Evolutionary conservation across 164 flowering plant species (phyloP), one percentile per base, ranked within the genome.

Genomic region (Macadamia integrifolia): DNA sequence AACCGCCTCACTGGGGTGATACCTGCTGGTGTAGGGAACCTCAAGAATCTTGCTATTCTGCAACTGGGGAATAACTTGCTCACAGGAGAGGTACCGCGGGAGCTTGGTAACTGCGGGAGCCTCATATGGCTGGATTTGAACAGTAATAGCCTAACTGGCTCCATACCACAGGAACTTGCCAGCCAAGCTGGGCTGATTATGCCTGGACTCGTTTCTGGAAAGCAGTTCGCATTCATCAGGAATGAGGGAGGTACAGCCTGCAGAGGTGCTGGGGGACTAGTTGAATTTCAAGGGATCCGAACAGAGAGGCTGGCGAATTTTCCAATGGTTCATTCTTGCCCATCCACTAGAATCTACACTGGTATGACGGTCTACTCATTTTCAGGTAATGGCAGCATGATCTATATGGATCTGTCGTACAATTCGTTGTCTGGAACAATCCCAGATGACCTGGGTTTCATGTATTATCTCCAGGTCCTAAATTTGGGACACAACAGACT

Each of bases 111-210:
- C 32, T 87, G 89, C 64, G 58, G 50, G 60, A 84, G 85, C 78
- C 84, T 93, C 70, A 83, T 93, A 60, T 93, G 98, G 98, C 85
- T 93, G 0, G 98, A 93, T 70, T 72, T 93, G 46, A 89, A 88
- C 74, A 90, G 93, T 83, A 93, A 93, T 66, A 49, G 49, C 28
- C 72, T 93, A 7, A 72, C 69, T 1, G 97, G 97, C 0, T 9
- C 79, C 3, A 58, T 90, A 17, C 97, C 98, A 1, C 58, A 72
- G 0, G 82, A 81, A 73, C 87, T 93, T 35, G 81, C 94, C 40
- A 62, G 72, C 61, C 87, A 85, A 73, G 68, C 96, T 4, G 97
- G 96, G 29, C 70, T 76, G 10, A 66, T 88, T 48, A 62, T 68
- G 29, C 84, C 89, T 9, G 93, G 91, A 3, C 74, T 60, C 48